Evolutionary conservation across 2,329 filamentous ascomycete genomes (phyloP), one percentile per base, ranked within the genome.

Genomic region (Allantophomopsis cytisporea): DNA sequence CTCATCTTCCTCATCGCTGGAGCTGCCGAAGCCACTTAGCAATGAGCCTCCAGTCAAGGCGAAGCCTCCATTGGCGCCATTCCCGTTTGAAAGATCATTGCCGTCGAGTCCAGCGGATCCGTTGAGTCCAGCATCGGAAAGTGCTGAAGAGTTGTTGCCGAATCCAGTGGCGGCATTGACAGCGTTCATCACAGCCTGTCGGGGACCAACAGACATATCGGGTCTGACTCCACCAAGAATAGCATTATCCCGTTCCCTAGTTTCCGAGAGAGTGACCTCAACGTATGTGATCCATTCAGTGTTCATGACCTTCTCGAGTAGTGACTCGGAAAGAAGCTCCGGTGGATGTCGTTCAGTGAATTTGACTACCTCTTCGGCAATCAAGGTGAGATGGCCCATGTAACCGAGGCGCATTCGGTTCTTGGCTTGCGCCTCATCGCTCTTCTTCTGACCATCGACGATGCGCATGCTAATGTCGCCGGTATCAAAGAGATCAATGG

Each of bases 341-440:
- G 87, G 83, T 3, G 89, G 83, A 58, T 95, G 85, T 40, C 91
- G 78, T 60, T 95, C 91, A 30, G 87, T 94, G 55, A 98, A 96
- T 61, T 96, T 98, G 55, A 96, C 87, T 14, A 98, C 91, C 60
- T 98, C 91, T 60, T 98, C 91, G 21, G 91, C 89, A 43, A 98
- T 95, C 20, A 98, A 72, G 1, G 91, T 98, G 38, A 98, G 68
- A 59, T 98, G 91, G 3, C 91, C 91, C 88, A 98, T 98, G 63
- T 96, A 98, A 32, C 91, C 91, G 58, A 96, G 79, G 37, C 91
- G 81, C 60, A 94, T 95, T 58, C 84, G 87, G 47, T 76, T 85
- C 54, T 82, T 76, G 43, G 73, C 66, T 59, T 96, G 86, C 1
- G 86, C 84, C 56, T 84, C 80, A 53, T 96, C 89, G 50, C 86